Evolutionary conservation across 1,284 basidiomycete genomes (phyloP).

Genomic region (Gymnopus androsaceus): DNA sequence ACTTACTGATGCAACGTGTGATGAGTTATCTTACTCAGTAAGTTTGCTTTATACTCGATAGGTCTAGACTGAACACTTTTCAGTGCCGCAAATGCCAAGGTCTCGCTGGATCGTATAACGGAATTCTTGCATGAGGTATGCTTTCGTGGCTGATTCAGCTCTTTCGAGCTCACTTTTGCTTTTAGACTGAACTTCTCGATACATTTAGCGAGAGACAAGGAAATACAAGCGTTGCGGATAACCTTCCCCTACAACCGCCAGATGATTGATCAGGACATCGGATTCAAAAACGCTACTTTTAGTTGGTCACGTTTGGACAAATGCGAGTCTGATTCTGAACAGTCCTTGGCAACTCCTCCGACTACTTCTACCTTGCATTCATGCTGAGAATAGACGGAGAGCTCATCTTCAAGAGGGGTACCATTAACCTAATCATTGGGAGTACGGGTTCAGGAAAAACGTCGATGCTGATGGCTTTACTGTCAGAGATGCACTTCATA

Average conservation of each 20-base stretch:
- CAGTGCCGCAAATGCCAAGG: constrained; percentile 30
- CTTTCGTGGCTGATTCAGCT: background rate
- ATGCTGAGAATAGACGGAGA: constrained; percentile 49
- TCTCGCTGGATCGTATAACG: constrained; percentile 47
- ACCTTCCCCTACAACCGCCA: no score
- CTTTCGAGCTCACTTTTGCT: background rate
- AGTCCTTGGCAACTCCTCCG: no score
- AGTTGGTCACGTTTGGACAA: constrained; percentile 41
- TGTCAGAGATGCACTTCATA: constrained; percentile 69
- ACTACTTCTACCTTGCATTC: no score
- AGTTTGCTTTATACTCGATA: background rate
- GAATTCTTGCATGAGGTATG: constrained; percentile 43
- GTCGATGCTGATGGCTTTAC: constrained; percentile 55
- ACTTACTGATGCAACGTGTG: background rate
- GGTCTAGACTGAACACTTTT: background rate
- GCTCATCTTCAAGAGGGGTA: constrained; percentile 54
- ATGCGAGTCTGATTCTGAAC: no score
- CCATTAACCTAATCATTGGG: constrained; percentile 64
- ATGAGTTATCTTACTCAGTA: constrained; percentile 5
- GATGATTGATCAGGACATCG: constrained; percentile 38
- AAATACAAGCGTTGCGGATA: background rate
- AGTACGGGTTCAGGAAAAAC: constrained; percentile 51
- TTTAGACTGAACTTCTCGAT: constrained; percentile 6
- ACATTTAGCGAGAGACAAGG: background rate
- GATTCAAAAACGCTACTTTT: constrained; percentile 45